Evolutionary conservation across 176 grass and related monocot species (phyloP).

Genomic region (Oryza meyeriana): DNA sequence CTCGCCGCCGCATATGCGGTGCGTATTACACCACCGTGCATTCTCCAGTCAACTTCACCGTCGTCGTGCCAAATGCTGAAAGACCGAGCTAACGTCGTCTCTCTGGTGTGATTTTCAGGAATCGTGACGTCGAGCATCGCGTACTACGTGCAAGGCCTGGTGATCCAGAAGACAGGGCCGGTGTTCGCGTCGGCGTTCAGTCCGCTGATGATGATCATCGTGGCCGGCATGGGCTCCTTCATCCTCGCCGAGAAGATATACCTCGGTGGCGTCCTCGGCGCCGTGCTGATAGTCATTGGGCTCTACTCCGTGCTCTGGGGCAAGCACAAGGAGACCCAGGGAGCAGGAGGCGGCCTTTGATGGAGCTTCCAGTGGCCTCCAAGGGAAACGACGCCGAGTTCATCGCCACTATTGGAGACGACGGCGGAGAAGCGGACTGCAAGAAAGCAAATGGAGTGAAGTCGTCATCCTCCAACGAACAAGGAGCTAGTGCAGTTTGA

Average conservation of each 20-base stretch:
- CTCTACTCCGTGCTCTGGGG: conserved; percentile 92
- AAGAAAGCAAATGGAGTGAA: conserved; percentile 43
- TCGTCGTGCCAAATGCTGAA: background rate
- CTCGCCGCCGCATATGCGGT: conserved; percentile 96
- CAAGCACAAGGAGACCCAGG: conserved; percentile 75
- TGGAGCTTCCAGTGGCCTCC: conserved; percentile 59
- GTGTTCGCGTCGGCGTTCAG: conserved; percentile 99
- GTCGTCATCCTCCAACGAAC: conserved; percentile 44
- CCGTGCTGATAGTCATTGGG: conserved; percentile 74
- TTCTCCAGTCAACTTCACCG: too few relatives aligned
- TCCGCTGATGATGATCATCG: conserved; percentile 99
- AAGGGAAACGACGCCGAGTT: conserved; percentile 27
- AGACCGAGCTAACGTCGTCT: background rate
- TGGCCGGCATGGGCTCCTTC: conserved; percentile 96
- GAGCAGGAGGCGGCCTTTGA: conserved; percentile 33
- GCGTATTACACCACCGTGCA: background rate
- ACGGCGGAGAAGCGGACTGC: conserved; percentile 35
- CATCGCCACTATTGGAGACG: conserved; percentile 12
- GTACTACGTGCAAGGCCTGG: conserved; percentile 95
- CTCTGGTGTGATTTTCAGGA: conserved; percentile 33
- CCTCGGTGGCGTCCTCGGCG: conserved; percentile 79
- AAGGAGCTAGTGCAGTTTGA: conserved; percentile 45
- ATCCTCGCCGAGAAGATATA: conserved; percentile 91
- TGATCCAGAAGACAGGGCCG: conserved; percentile 85
- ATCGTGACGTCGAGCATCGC: conserved; percentile 95